These are phyloP conservation scores for Flaveria brownii DNA, from an alignment of 129 eudicot genomes.

Conservation along the genomic window DNA sequence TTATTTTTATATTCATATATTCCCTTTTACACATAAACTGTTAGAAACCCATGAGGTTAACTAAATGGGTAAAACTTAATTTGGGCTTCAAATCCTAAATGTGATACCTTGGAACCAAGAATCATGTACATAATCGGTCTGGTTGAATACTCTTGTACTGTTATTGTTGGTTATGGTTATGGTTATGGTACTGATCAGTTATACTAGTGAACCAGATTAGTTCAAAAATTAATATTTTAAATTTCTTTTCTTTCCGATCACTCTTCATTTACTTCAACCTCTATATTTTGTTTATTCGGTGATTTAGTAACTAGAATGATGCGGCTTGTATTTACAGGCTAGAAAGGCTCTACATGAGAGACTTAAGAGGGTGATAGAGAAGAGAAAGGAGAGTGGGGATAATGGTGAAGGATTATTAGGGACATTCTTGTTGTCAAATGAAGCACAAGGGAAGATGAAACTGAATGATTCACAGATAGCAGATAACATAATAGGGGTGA, in stretches of 20 bases:
- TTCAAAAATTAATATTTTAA: no score
- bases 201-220: no score
- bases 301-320: no score
- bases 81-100: no score
- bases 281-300: no score
- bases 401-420: conserved; percentile 65
- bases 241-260: no score
- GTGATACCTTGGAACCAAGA: no score
- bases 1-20: not conserved
- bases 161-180: no score
- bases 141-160: not conserved
- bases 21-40: not conserved
- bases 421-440: conserved; percentile 38
- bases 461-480: conserved; percentile 66
- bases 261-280: no score
- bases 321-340: conserved; percentile 44
- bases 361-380: conserved; percentile 48
- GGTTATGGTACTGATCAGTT: no score
- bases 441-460: conserved; percentile 30
- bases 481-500: conserved; percentile 79
- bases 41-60: not conserved
- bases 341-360: conserved; percentile 64
- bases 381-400: conserved; percentile 48
- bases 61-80: no score
- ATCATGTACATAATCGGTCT: not conserved